These are phyloP conservation scores for Plasmodium inui DNA, from an alignment of 169 alveolate species.

Conservation along the genomic window DNA sequence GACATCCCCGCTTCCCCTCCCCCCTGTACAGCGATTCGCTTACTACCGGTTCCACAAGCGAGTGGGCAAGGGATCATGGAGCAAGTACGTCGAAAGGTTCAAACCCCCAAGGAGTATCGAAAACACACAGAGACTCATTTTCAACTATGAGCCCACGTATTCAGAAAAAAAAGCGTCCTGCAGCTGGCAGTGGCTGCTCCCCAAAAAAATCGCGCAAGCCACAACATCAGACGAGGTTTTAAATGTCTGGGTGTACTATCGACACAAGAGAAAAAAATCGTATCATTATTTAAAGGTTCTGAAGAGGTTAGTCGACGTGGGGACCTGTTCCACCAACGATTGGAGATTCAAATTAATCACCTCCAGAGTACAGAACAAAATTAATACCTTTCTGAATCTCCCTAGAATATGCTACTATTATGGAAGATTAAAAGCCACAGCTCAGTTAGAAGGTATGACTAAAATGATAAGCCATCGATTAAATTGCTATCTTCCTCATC, in stretches of 20 bases:
- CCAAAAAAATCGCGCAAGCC: conserved; percentile 86
- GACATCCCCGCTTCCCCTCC: background rate
- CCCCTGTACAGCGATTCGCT: conserved; percentile 74
- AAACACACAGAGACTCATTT: conserved; percentile 83
- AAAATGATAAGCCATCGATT: conserved; percentile 77
- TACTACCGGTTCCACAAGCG: conserved; percentile 89
- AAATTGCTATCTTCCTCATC: conserved; percentile 81
- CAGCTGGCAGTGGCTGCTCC: conserved; percentile 84
- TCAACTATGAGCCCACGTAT: conserved; percentile 83
- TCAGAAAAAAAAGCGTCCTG: conserved; percentile 82
- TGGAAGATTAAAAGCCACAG: conserved; percentile 84
- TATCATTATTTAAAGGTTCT: conserved; percentile 84
- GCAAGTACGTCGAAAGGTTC: conserved; percentile 85
- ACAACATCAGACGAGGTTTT: conserved; percentile 86
- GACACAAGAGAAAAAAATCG: conserved; percentile 83
- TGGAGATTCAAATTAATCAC: conserved; percentile 86
- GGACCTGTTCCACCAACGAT: conserved; percentile 84
- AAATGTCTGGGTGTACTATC: conserved; percentile 84
- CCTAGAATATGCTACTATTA: conserved; percentile 85
- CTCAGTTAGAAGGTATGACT: conserved; percentile 81
- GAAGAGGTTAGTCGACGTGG: conserved; percentile 85
- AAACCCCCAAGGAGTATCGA: conserved; percentile 84
- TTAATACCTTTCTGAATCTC: conserved; percentile 81
- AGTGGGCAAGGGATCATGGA: conserved; percentile 88
- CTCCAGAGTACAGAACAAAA: conserved; percentile 75